Base-by-base conservation (phyloP, 495 filamentous ascomycete genomes). In the Aspergillus leporis region DNA sequence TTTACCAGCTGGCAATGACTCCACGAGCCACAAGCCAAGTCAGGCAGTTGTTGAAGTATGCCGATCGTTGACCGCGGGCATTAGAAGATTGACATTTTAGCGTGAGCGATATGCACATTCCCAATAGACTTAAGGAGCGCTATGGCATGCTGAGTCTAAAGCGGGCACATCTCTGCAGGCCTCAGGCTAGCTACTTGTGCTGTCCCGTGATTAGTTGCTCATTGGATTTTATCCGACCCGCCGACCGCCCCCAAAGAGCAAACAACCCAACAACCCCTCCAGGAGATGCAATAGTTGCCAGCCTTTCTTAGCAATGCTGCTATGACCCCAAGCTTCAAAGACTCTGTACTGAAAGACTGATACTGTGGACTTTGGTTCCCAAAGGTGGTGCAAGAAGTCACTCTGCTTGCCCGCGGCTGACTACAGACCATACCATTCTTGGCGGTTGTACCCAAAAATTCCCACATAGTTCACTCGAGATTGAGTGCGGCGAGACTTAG, bases 181-280 rank as follows among this genome's bases (percentile, higher is more conserved):
- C 53, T 56, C 38, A 56, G 53, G 53, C 53, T 30, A 45, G 23
- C 10, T 9, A 12, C 19, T 21, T 22, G 21, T 6, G 41, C 6
- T 31, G 54, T 56, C 54, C 54, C 54, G 54, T 56, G 54, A 56
- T 56, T 47, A 36, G 53, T 19, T 34, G 51, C 5, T 22, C 12
- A 36, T 52, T 21, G 48, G 48, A 1, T 51, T 51, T 30, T 21
- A 51, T 51, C 28, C 18, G 51, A 31, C 28, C 53, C 53, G 23
- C 25, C 30, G 28, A 56, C 54, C 54, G 54, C 54, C 54, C 16
- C 19, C 3, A 49, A 38, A 31, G 22, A 16, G 40, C 18, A 47
- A 49, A 40, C 51, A 51, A 51, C 14, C 21, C 51, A 19, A 38
- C 50, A 40, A 32, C 51, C 51, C 51, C 32, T 53, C 51, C 32